Conservation (phyloP, 2,329 filamentous ascomycete species). For the Aschersonia sp. region DNA sequence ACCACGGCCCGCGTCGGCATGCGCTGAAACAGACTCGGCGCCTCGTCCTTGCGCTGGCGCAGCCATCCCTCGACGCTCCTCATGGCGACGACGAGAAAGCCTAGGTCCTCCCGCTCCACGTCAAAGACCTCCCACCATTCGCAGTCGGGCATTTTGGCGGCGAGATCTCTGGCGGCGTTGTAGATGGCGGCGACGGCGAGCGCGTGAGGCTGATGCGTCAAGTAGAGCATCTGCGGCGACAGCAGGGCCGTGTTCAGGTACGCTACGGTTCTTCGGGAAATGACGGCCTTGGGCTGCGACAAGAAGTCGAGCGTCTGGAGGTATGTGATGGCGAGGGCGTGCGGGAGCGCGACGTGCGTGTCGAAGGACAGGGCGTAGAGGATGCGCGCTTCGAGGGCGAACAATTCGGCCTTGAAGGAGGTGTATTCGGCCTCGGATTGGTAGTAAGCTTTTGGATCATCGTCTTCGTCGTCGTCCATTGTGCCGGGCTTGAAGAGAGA, state of each 20-base stretch:
- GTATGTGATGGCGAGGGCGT: slow-evolving; percentile 80
- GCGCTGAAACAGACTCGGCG: slow-evolving; percentile 29
- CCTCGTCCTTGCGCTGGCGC: slow-evolving; percentile 39
- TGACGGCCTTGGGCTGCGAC: slow-evolving; percentile 26
- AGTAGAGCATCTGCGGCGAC: slow-evolving; percentile 76
- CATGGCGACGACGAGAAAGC: slow-evolving; percentile 80
- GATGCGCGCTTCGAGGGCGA: slow-evolving; percentile 64
- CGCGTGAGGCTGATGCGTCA: slow-evolving; percentile 80
- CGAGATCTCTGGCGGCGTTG: slow-evolving; percentile 65
- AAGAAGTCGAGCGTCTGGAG: slow-evolving; percentile 72
- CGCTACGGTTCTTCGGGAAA: slow-evolving; percentile 53
- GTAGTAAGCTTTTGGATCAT: slow-evolving; percentile 44
- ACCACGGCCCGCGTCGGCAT: slow-evolving; percentile 46
- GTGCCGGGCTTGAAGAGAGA: slow-evolving; percentile 28
- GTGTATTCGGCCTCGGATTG: slow-evolving; percentile 63
- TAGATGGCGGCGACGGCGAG: slow-evolving; percentile 85
- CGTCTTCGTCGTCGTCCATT: background rate
- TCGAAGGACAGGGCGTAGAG: slow-evolving; percentile 68
- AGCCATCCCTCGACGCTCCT: slow-evolving; percentile 63
- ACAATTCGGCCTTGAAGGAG: slow-evolving; percentile 45
- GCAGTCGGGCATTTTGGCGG: slow-evolving; percentile 63
- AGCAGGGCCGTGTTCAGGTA: slow-evolving; percentile 79
- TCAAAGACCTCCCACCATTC: slow-evolving; percentile 99
- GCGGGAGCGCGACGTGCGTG: slow-evolving; percentile 72
- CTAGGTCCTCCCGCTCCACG: slow-evolving; percentile 84